Percentiles rank a stretch among this genome's conserved stretches.
Evolutionary conservation across 2,329 filamentous ascomycete genomes (phyloP).

Genomic region (Colletotrichum destructivum): DNA sequence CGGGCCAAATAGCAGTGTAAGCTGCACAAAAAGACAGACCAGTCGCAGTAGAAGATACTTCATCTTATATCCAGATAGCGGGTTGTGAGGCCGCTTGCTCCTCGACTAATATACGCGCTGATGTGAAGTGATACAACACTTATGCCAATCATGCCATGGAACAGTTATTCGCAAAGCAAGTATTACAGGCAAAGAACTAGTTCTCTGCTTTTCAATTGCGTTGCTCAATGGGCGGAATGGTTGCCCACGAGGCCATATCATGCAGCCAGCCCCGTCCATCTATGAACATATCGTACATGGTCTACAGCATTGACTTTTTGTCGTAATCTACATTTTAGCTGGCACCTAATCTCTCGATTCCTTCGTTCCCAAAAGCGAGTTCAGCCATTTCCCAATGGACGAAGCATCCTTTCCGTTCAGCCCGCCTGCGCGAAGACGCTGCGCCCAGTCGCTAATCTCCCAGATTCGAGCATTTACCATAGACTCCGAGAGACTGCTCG

Average conservation of each 20-base stretch:
- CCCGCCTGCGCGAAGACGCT: slow-evolving; percentile 24
- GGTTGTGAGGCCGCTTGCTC: too few relatives aligned
- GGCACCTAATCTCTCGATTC: background rate
- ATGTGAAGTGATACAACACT: too few relatives aligned
- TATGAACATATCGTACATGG: slow-evolving; percentile 12
- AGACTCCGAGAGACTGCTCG: slow-evolving; percentile 14
- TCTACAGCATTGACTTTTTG: background rate
- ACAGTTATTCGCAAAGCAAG: too few relatives aligned
- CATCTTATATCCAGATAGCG: too few relatives aligned
- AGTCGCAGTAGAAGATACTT: too few relatives aligned
- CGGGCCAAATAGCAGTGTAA: too few relatives aligned
- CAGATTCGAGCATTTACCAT: slow-evolving; percentile 35
- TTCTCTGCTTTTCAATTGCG: background rate
- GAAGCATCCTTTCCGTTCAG: slow-evolving; percentile 19
- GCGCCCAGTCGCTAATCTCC: slow-evolving; percentile 41
- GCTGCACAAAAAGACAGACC: too few relatives aligned
- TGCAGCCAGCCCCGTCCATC: background rate
- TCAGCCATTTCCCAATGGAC: slow-evolving; percentile 37
- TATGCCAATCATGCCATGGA: too few relatives aligned
- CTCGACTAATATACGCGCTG: too few relatives aligned
- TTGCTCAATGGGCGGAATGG: background rate
- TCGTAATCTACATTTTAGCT: background rate
- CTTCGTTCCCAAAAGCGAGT: slow-evolving; percentile 23
- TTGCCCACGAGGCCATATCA: background rate
- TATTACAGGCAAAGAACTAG: too few relatives aligned